These are phyloP conservation scores for Talaromyces atroroseus DNA, from an alignment of 2,329 filamentous ascomycete species.

Conservation along the genomic window DNA sequence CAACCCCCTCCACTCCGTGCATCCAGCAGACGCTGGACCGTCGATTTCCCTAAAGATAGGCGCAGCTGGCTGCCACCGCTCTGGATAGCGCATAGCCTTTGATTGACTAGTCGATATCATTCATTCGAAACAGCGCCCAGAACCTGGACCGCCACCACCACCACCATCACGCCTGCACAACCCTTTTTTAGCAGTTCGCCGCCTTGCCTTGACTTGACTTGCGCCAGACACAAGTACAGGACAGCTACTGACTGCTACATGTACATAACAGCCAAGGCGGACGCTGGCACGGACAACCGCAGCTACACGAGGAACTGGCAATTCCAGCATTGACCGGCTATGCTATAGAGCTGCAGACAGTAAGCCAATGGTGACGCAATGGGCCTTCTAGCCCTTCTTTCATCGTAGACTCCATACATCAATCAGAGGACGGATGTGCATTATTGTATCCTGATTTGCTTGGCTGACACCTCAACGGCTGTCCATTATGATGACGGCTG, in stretches of 20 bases:
- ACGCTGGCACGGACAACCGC: not conserved
- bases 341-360: not conserved
- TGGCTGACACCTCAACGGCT: not conserved
- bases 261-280: not conserved
- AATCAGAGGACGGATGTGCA: not conserved
- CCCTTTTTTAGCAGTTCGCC: not conserved
- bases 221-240: not conserved
- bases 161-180: not conserved
- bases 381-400: slow-evolving; percentile 1
- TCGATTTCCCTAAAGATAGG: not conserved
- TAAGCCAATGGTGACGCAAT: slow-evolving; percentile 11
- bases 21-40: not conserved
- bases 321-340: not conserved
- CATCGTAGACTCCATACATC: not conserved
- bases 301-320: not conserved
- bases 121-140: not conserved
- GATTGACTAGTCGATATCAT: not conserved
- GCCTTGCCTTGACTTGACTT: not conserved
- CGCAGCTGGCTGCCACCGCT: slow-evolving; percentile 8
- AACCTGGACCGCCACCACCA: slow-evolving; percentile 4
- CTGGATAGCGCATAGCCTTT: not conserved
- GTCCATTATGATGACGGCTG: slow-evolving; percentile 5
- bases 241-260: not conserved
- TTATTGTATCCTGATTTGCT: not conserved
- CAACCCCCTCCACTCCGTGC: not conserved